Base-by-base conservation (phyloP, 805 yeast species). In the Ogataea chonburiensis region DNA sequence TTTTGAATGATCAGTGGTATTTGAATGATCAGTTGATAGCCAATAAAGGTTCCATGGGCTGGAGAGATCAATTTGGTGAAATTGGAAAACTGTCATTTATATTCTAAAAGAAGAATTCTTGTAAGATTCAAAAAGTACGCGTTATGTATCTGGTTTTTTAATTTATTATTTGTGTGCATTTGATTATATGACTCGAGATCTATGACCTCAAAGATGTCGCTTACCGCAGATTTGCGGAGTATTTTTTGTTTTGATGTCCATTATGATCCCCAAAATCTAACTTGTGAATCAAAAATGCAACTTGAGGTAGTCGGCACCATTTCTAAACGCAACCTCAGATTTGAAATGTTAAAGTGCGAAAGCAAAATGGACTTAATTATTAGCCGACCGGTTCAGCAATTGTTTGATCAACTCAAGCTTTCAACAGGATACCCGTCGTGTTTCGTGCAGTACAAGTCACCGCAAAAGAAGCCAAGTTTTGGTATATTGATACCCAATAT, bases 1-100 rank as follows among this genome's bases (percentile, higher is more conserved):
- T 46, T 34, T 30, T 54, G 22, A 40, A 46, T 5, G 17, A 37
- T 5, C 40, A 46, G 13, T 54, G 60, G 60, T 9, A 19, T 11
- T 11, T 14, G 3, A 23, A 24, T 13, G 43, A 28, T 15, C 7
- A 18, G 5, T 16, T 12, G 11, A 19, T 9, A 5, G n/a, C 20
- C 5, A 14, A 28, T 14, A 24, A 15, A 7, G 18, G 12, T 3
- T 9, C 4, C 8, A n/a, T 31, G 9, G 25, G 28, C 9, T 50
- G 53, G 53, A 37, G 42, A 43, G 43, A 42, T 9, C 48, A 42
- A 22, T 45, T 46, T 35, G 49, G 43, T 2, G 38, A 28, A 7
- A 32, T 49, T 5, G 51, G 49, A 7, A 39, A 40, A 23, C 17
- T 32, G 3, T 36, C 46, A 5, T 49, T 50, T 18, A 38, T 48